Conservation (phyloP, 2,329 filamentous ascomycete genomes). For the Trichoderma aggressivum region DNA sequence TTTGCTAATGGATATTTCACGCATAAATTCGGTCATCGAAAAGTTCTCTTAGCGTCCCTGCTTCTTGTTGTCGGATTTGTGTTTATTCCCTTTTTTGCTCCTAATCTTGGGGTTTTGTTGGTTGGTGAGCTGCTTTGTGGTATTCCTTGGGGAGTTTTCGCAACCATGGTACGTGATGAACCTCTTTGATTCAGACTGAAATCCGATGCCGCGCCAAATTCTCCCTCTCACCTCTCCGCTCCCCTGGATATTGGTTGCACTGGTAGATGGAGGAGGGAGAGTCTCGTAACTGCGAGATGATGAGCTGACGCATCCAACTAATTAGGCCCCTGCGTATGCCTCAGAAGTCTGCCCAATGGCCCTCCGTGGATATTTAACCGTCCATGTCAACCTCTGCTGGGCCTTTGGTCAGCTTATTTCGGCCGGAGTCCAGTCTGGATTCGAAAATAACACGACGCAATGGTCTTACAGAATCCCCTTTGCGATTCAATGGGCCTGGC, state of each 20-base stretch:
- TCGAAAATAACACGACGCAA: conserved; percentile 26
- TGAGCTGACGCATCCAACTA: not conserved
- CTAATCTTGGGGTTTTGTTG: not conserved
- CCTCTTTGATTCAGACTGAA: not conserved
- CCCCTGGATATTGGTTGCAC: too few relatives aligned
- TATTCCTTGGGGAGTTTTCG: not conserved
- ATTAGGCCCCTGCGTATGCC: conserved; percentile 16
- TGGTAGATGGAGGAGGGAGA: too few relatives aligned
- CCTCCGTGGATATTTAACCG: conserved; percentile 27
- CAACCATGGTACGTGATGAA: not conserved
- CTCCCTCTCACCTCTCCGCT: not conserved
- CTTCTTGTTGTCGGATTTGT: not conserved
- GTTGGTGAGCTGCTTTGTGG: not conserved
- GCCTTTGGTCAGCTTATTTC: conserved; percentile 36
- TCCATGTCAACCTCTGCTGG: conserved; percentile 38
- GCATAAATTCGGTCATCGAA: conserved; percentile 39
- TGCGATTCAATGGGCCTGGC: conserved; percentile 36
- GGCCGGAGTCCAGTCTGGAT: conserved; percentile 32
- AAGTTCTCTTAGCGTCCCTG: not conserved
- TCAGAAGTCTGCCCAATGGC: conserved; percentile 20
- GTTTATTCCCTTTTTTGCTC: not conserved
- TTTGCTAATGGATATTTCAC: conserved; percentile 19
- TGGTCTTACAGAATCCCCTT: conserved; percentile 38
- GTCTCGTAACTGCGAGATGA: not conserved
- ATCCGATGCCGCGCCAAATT: not conserved